These are phyloP conservation scores for Plasmodium vivax DNA, from an alignment of 169 alveolate genomes.

Conservation along the genomic window DNA sequence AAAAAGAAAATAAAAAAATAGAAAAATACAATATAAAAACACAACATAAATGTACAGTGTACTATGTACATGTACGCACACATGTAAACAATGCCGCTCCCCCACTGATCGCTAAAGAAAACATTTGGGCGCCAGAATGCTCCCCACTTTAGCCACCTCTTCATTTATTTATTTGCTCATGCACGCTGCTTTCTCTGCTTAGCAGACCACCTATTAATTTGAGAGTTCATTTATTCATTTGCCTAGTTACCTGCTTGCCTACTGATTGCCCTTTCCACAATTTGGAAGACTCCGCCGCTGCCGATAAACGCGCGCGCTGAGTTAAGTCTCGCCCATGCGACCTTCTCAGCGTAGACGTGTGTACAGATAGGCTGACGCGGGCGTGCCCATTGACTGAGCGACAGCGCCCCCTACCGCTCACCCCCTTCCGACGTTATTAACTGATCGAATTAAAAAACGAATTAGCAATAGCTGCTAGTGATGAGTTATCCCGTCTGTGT, in stretches of 20 bases:
- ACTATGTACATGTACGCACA: background rate
- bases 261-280: background rate
- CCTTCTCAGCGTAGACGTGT: background rate
- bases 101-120: background rate
- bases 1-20: background rate
- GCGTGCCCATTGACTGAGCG: background rate
- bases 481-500: background rate
- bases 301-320: background rate
- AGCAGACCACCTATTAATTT: background rate
- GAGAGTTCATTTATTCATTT: background rate
- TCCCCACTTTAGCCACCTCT: background rate
- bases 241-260: background rate
- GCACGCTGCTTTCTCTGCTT: background rate
- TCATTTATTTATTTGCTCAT: background rate
- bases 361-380: background rate
- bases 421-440: background rate
- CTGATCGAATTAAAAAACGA: background rate
- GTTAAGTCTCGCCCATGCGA: constrained; percentile 1
- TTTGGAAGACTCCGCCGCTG: background rate
- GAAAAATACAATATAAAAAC: background rate
- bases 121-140: background rate
- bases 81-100: background rate
- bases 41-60: background rate
- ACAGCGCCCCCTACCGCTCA: background rate
- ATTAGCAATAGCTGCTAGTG: background rate